A percentile compares a stretch with the other conserved stretches of the same genome.
Evolutionary conservation across 2,329 filamentous ascomycete genomes (phyloP).

Genomic region (Fusarium duplospermum): DNA sequence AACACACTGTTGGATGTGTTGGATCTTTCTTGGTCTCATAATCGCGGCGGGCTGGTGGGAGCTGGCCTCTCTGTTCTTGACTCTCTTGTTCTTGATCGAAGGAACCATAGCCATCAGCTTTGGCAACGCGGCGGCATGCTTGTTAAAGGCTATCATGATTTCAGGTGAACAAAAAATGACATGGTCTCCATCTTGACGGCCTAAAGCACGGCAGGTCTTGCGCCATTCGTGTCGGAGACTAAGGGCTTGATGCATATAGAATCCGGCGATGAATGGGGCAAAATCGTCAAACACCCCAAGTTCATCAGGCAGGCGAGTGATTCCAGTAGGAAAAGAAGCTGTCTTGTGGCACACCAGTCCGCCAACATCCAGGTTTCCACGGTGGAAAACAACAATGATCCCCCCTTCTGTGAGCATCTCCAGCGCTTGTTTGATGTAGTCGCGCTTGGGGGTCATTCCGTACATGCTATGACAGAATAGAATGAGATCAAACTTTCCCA

Average conservation of each 20-base stretch:
- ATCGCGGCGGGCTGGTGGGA: conserved; percentile 56
- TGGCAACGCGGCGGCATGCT: conserved; percentile 55
- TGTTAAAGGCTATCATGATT: conserved; percentile 63
- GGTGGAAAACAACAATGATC: conserved; percentile 67
- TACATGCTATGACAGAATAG: conserved; percentile 75
- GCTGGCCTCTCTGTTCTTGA: conserved; percentile 66
- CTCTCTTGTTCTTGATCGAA: conserved; percentile 33
- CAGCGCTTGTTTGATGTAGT: conserved; percentile 59
- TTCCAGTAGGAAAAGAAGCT: conserved; percentile 59
- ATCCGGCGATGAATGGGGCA: conserved; percentile 63
- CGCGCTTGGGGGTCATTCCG: conserved; percentile 63
- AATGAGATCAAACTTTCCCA: conserved; percentile 63
- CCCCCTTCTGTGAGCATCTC: conserved; percentile 58
- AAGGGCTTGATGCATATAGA: conserved; percentile 47
- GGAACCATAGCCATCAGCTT: conserved; percentile 58
- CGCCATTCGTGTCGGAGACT: conserved; percentile 58
- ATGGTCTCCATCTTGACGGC: conserved; percentile 52
- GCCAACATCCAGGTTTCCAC: conserved; percentile 58
- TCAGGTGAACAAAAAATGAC: conserved; percentile 63
- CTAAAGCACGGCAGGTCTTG: conserved; percentile 61
- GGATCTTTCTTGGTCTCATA: conserved; percentile 58
- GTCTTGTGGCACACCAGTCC: conserved; percentile 61
- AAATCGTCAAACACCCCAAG: conserved; percentile 63
- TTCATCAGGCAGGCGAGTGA: conserved; percentile 56
- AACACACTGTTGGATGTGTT: conserved; percentile 66